Percentiles rank a stretch among this genome's conserved stretches.
These are phyloP conservation scores for Colletotrichum sidae DNA, from an alignment of 2,329 filamentous ascomycete species.

Conservation along the genomic window DNA sequence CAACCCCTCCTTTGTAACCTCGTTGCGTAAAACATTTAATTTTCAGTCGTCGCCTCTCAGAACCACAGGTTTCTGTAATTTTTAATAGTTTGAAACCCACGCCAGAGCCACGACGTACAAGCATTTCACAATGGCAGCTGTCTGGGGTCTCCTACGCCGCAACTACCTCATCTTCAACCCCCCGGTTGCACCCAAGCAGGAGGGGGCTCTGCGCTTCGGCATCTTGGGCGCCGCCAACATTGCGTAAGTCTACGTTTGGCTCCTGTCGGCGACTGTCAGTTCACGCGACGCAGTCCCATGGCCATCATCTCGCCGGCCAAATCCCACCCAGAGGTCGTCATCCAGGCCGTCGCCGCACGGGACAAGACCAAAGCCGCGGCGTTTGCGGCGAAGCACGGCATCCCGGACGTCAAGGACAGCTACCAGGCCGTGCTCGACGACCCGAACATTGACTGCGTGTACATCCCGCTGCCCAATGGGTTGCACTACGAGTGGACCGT, in stretches of 20 bases:
- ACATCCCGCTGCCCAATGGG: constrained; percentile 59
- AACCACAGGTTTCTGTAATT: not conserved
- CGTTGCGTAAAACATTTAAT: too few relatives aligned
- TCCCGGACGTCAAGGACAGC: constrained; percentile 59
- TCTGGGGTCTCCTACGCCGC: constrained; percentile 27
- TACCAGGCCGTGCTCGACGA: constrained; percentile 58
- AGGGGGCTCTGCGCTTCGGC: constrained; percentile 50
- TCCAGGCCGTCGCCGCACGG: constrained; percentile 65
- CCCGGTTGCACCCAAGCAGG: constrained; percentile 14
- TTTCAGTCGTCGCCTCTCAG: too few relatives aligned
- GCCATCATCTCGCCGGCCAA: constrained; percentile 61
- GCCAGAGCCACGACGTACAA: too few relatives aligned
- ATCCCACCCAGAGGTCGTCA: constrained; percentile 63
- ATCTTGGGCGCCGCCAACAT: constrained; percentile 56
- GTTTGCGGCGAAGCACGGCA: constrained; percentile 63
- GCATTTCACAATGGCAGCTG: constrained; percentile 14
- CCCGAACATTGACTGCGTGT: constrained; percentile 57
- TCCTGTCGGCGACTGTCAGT: too few relatives aligned
- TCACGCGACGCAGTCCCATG: constrained; percentile 44
- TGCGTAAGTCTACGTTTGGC: constrained; percentile 43
- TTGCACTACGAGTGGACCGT: constrained; percentile 59
- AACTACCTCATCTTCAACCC: constrained; percentile 24
- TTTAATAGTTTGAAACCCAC: not conserved
- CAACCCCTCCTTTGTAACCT: too few relatives aligned
- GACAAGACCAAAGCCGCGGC: constrained; percentile 57